phyloP scores from a whole-genome alignment of 257 asterid genomes.

The Nicotiana knightiana region DNA sequence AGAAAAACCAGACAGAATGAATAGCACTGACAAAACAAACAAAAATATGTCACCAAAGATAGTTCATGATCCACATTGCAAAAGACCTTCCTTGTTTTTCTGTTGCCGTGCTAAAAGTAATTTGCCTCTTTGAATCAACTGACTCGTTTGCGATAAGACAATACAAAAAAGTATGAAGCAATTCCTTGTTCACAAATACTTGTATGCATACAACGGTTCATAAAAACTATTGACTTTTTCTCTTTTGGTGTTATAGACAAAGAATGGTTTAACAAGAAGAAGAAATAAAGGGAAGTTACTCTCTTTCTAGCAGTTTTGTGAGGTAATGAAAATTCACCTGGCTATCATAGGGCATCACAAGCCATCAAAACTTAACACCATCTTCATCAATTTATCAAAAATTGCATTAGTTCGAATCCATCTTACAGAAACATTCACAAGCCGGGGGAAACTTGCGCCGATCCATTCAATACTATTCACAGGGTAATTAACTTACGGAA shows the following conservation, averaged over 20 bases:
- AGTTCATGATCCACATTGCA: too few species aligned
- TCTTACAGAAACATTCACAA: background rate
- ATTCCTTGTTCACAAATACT: too few species aligned
- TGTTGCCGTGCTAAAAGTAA: too few species aligned
- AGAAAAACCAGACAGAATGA: background rate
- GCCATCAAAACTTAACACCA: background rate
- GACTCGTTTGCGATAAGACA: background rate
- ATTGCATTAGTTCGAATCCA: background rate
- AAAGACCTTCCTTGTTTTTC: too few species aligned
- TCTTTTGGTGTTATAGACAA: background rate
- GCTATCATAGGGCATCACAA: background rate
- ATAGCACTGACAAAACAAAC: background rate
- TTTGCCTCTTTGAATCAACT: too few species aligned
- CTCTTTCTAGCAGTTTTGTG: background rate
- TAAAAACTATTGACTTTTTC: background rate
- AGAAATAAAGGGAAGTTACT: background rate
- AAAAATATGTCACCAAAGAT: background rate
- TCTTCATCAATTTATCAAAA: background rate
- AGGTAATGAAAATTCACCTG: background rate
- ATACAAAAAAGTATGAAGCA: background rate
- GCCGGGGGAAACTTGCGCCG: background rate
- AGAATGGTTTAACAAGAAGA: background rate
- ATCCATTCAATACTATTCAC: background rate
- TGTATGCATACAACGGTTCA: background rate
- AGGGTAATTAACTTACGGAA: background rate